Conservation (phyloP, 2,329 filamentous ascomycete genomes). For the Parastagonospora nodorum region DNA sequence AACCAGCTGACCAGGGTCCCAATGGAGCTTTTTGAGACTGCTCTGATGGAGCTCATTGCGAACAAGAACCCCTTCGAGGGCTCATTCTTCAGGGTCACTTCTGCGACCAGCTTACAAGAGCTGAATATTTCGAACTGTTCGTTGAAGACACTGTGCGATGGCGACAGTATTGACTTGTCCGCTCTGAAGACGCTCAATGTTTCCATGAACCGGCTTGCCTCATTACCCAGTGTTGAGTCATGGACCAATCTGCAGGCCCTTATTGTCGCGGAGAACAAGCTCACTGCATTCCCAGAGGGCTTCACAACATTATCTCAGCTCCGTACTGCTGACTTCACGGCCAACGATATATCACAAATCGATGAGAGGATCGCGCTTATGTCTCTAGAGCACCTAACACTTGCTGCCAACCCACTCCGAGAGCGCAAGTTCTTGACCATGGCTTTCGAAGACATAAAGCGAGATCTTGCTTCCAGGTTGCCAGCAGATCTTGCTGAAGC, state of each 20-base stretch:
- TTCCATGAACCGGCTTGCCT: slow-evolving; percentile 78
- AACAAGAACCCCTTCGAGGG: slow-evolving; percentile 80
- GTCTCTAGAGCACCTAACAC: slow-evolving; percentile 73
- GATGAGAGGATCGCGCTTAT: slow-evolving; percentile 80
- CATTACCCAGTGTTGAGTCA: slow-evolving; percentile 72
- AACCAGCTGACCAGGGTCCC: slow-evolving; percentile 77
- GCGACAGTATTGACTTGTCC: slow-evolving; percentile 66
- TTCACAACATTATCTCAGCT: slow-evolving; percentile 71
- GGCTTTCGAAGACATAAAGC: slow-evolving; percentile 80
- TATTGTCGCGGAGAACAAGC: slow-evolving; percentile 79
- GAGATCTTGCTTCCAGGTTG: slow-evolving; percentile 69
- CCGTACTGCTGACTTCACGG: slow-evolving; percentile 79
- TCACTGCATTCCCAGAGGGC: slow-evolving; percentile 75
- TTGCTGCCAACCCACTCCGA: slow-evolving; percentile 87
- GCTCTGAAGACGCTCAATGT: slow-evolving; percentile 74
- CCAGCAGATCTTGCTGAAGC: slow-evolving; percentile 39
- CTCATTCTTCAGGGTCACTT: slow-evolving; percentile 66
- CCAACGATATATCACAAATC: slow-evolving; percentile 79
- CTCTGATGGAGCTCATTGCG: slow-evolving; percentile 74
- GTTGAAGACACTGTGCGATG: slow-evolving; percentile 59
- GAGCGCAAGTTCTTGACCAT: slow-evolving; percentile 87
- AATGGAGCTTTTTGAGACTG: slow-evolving; percentile 67
- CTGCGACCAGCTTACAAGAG: slow-evolving; percentile 69
- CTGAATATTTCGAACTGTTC: slow-evolving; percentile 81
- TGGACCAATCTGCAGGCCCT: slow-evolving; percentile 78